Evolutionary conservation across 1,284 basidiomycete species (phyloP).

Genomic region (Cryptococcus maquisensis): DNA sequence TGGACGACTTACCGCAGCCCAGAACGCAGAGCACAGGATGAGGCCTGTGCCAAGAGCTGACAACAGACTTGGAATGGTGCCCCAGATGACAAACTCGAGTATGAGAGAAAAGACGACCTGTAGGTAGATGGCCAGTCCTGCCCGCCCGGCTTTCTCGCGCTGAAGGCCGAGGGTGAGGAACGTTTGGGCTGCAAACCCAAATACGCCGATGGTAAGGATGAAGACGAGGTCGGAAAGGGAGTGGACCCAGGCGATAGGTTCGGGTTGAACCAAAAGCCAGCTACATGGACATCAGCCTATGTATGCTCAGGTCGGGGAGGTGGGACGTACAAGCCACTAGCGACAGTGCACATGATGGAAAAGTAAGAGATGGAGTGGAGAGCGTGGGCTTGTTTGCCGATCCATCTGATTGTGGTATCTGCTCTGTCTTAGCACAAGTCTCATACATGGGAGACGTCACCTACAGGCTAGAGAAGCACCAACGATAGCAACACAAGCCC

Average conservation of each 20-base stretch:
- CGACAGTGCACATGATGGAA: constrained; percentile 60
- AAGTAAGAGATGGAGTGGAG: constrained; percentile 69
- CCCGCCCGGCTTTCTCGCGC: constrained; percentile 45
- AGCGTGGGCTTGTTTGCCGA: constrained; percentile 68
- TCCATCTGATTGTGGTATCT: constrained; percentile 65
- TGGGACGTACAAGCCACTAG: constrained; percentile 52
- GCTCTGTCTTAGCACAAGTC: background rate
- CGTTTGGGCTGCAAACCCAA: constrained; percentile 61
- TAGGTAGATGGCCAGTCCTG: constrained; percentile 46
- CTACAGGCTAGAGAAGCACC: constrained; percentile 42
- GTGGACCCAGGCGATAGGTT: constrained; percentile 3
- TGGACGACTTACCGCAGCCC: constrained; percentile 42
- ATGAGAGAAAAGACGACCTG: constrained; percentile 45
- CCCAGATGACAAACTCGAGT: constrained; percentile 46
- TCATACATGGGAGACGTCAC: constrained; percentile 8
- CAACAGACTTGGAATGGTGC: constrained; percentile 38
- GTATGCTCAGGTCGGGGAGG: background rate
- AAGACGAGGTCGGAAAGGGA: constrained; percentile 17
- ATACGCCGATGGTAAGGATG: constrained; percentile 51
- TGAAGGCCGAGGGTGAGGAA: constrained; percentile 47
- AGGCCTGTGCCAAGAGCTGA: constrained; percentile 41
- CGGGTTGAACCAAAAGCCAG: constrained; percentile 6
- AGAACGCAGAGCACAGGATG: constrained; percentile 42
- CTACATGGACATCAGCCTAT: constrained; percentile 22
- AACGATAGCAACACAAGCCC: constrained; percentile 38